A percentile compares a stretch with the other conserved stretches of the same genome.
Evolutionary conservation across 371 early-diverging fungal genomes (phyloP).

Genomic region (Saksenaea oblongispora): DNA sequence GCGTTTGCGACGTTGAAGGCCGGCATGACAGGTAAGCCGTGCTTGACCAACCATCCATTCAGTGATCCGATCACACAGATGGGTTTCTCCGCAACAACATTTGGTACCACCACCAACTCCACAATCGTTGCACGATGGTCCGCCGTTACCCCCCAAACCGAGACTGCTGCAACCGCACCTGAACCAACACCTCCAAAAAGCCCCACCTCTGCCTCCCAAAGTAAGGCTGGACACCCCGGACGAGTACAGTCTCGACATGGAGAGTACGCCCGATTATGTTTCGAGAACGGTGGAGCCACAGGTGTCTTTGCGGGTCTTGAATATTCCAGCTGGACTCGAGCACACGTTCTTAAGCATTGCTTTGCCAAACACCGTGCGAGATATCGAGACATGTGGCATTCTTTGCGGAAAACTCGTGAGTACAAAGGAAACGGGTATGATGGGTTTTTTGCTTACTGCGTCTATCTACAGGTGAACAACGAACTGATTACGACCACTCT

Average conservation of each 20-base stretch:
- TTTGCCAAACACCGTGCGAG: conserved; percentile 68
- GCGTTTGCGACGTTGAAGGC: too few species aligned
- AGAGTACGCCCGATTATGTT: neutral
- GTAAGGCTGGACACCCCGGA: neutral
- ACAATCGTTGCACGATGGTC: neutral
- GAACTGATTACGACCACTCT: conserved; percentile 73
- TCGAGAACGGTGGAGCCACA: conserved; percentile 48
- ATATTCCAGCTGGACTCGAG: conserved; percentile 65
- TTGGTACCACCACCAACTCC: neutral
- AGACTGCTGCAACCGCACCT: neutral
- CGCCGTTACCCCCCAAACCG: conserved; percentile 13
- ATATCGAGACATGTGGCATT: conserved; percentile 92
- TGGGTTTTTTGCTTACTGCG: neutral
- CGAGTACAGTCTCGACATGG: neutral
- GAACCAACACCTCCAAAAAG: neutral
- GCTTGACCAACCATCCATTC: too few species aligned
- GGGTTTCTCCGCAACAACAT: too few species aligned
- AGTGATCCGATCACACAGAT: too few species aligned
- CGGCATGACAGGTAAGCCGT: too few species aligned
- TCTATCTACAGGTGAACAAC: conserved; percentile 55
- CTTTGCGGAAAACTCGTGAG: conserved; percentile 76
- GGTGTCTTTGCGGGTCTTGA: conserved; percentile 64
- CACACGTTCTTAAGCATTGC: conserved; percentile 77
- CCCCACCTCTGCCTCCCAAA: neutral
- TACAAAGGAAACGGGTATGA: neutral